Evolutionary conservation across 805 yeast genomes (phyloP).

Genomic region (Myxozyma neotropica): DNA sequence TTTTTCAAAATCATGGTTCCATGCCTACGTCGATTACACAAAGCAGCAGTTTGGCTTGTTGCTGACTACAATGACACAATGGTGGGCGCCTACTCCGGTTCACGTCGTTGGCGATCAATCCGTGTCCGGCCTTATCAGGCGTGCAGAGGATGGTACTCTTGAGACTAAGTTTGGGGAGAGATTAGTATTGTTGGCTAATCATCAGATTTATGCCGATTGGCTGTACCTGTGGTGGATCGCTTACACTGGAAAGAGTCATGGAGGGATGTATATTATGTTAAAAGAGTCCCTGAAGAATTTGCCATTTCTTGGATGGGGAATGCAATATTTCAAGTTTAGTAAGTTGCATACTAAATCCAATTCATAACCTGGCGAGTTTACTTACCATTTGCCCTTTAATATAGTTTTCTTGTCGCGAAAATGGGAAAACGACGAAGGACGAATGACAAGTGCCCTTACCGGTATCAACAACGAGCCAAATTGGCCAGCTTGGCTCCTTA

Average conservation of each 20-base stretch:
- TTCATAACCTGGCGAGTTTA: neutral
- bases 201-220: slow-evolving; percentile 96
- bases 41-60: slow-evolving; percentile 42
- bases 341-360: neutral
- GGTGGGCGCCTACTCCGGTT: slow-evolving; percentile 39
- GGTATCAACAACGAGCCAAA: slow-evolving; percentile 52
- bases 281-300: slow-evolving; percentile 70
- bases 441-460: slow-evolving; percentile 57
- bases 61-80: slow-evolving; percentile 39
- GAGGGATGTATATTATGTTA: slow-evolving; percentile 69
- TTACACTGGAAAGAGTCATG: slow-evolving; percentile 66
- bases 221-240: slow-evolving; percentile 83
- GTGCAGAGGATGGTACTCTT: slow-evolving; percentile 33
- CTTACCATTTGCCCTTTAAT: neutral
- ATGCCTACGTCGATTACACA: slow-evolving; percentile 41
- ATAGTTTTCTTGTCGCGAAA: slow-evolving; percentile 60
- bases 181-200: slow-evolving; percentile 78
- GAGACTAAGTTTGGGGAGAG: slow-evolving; percentile 49
- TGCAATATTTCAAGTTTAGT: slow-evolving; percentile 71
- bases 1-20: slow-evolving; percentile 36
- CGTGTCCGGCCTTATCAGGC: slow-evolving; percentile 36
- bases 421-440: slow-evolving; percentile 75
- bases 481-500: slow-evolving; percentile 65
- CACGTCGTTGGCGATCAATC: slow-evolving; percentile 39
- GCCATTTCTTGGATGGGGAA: slow-evolving; percentile 84